Conservation (phyloP, 306 rosid species). For the Citrullus amarus region DNA sequence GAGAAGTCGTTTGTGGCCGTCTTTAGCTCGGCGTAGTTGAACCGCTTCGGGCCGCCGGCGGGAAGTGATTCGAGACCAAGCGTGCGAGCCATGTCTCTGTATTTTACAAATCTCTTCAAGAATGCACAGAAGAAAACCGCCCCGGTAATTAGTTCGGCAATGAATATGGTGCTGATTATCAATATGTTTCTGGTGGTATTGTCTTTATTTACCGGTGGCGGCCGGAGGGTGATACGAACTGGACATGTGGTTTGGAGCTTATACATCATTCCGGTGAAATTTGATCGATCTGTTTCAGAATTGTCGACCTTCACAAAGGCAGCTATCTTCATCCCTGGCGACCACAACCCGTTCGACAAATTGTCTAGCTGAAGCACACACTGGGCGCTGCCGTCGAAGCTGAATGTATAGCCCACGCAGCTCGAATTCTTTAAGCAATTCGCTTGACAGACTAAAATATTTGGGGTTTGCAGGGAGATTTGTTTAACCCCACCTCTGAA, state of each 20-base stretch:
- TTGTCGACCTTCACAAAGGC: constrained; percentile 44
- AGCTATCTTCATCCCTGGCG: constrained; percentile 48
- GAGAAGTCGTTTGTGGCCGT: constrained; percentile 75
- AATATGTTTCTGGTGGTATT: constrained; percentile 48
- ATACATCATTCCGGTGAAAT: constrained; percentile 57
- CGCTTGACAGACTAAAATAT: constrained; percentile 32
- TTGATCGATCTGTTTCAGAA: constrained; percentile 28
- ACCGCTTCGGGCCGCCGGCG: constrained; percentile 82
- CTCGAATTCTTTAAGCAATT: constrained; percentile 12
- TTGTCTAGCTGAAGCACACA: constrained; percentile 21
- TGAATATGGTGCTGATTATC: constrained; percentile 56
- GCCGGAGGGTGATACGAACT: constrained; percentile 51
- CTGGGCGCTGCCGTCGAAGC: constrained; percentile 36
- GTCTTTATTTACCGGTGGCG: constrained; percentile 48
- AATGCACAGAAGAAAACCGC: constrained; percentile 73
- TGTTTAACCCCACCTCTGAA: constrained; percentile 22
- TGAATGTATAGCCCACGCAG: constrained; percentile 57
- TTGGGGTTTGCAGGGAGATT: background rate
- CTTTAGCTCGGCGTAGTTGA: constrained; percentile 62
- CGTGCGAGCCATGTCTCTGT: constrained; percentile 88
- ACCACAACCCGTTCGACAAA: constrained; percentile 61
- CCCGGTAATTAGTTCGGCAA: constrained; percentile 61
- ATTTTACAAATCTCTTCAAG: constrained; percentile 64
- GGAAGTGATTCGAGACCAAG: constrained; percentile 84
- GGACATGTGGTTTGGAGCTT: constrained; percentile 67